These are phyloP conservation scores for Diaporthe australafricana DNA, from an alignment of 2,329 filamentous ascomycete species.

Conservation along the genomic window DNA sequence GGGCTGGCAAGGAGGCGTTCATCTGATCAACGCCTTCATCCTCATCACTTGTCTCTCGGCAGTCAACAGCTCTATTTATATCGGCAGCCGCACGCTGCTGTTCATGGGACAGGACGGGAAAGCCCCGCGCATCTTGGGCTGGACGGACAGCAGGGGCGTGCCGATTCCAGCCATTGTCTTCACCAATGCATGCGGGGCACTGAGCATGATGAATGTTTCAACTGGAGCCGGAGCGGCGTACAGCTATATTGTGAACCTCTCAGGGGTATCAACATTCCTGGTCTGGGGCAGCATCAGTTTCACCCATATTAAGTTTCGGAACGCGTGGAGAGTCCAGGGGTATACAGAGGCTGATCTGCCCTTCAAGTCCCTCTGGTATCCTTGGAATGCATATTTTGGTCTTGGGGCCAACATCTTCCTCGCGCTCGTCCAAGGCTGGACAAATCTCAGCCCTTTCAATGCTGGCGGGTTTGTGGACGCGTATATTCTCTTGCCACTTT, in stretches of 20 bases:
- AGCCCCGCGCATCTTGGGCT: slow-evolving; percentile 76
- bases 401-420: slow-evolving; percentile 68
- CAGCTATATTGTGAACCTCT: slow-evolving; percentile 76
- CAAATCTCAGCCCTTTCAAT: slow-evolving; percentile 67
- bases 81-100: slow-evolving; percentile 78
- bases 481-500: slow-evolving; percentile 71
- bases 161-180: slow-evolving; percentile 72
- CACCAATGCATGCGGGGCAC: slow-evolving; percentile 76
- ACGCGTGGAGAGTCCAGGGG: slow-evolving; percentile 70
- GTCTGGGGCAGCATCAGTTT: slow-evolving; percentile 79
- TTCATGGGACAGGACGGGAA: slow-evolving; percentile 81
- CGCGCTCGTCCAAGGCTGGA: slow-evolving; percentile 72
- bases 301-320: slow-evolving; percentile 78
- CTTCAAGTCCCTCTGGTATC: slow-evolving; percentile 66
- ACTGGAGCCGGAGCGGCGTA: slow-evolving; percentile 75
- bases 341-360: slow-evolving; percentile 65
- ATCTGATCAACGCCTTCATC: slow-evolving; percentile 84
- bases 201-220: slow-evolving; percentile 81
- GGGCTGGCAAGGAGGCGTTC: slow-evolving; percentile 78
- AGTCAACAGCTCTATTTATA: slow-evolving; percentile 82
- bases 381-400: slow-evolving; percentile 70
- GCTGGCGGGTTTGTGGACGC: slow-evolving; percentile 72
- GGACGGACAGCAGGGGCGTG: slow-evolving; percentile 73
- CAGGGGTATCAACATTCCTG: slow-evolving; percentile 77
- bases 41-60: slow-evolving; percentile 78